Evolutionary conservation across 1,284 basidiomycete species (phyloP).

Genomic region (Sanghuangporus weigelae): DNA sequence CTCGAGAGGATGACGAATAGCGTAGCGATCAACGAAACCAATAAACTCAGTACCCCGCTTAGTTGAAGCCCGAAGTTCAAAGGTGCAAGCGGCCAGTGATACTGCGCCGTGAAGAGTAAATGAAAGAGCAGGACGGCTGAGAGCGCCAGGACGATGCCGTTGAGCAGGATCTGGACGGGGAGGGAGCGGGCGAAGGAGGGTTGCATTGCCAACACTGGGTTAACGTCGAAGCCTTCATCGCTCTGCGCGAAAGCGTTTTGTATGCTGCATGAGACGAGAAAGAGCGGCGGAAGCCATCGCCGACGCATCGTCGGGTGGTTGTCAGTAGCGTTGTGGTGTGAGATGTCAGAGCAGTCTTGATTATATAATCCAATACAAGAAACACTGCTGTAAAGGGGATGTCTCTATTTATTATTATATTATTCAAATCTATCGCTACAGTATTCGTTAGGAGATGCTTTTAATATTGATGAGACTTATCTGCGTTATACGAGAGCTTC

Average conservation of each 20-base stretch:
- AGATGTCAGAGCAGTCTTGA: not conserved
- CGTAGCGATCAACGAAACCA: slow-evolving; percentile 74
- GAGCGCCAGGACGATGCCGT: slow-evolving; percentile 85
- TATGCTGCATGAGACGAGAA: not conserved
- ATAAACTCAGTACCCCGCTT: slow-evolving; percentile 73
- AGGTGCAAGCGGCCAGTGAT: slow-evolving; percentile 91
- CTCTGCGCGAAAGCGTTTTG: not conserved
- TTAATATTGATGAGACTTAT: not conserved
- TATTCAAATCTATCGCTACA: not conserved
- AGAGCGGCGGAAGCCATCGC: not conserved
- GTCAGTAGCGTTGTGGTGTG: not conserved
- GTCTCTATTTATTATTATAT: no score
- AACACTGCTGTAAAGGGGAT: no score
- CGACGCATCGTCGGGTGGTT: not conserved
- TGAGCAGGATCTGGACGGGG: slow-evolving; percentile 87
- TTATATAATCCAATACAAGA: not conserved
- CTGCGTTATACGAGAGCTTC: not conserved
- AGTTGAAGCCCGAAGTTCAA: slow-evolving; percentile 91
- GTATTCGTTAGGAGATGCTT: not conserved
- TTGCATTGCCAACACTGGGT: slow-evolving; percentile 75
- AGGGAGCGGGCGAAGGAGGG: slow-evolving; percentile 82
- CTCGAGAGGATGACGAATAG: slow-evolving; percentile 68
- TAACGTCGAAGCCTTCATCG: slow-evolving; percentile 13
- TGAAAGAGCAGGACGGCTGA: slow-evolving; percentile 87
- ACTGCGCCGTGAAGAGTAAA: slow-evolving; percentile 91